Conservation (phyloP, 176 grass and related monocot genomes). For the Phoenix roebelenii region DNA sequence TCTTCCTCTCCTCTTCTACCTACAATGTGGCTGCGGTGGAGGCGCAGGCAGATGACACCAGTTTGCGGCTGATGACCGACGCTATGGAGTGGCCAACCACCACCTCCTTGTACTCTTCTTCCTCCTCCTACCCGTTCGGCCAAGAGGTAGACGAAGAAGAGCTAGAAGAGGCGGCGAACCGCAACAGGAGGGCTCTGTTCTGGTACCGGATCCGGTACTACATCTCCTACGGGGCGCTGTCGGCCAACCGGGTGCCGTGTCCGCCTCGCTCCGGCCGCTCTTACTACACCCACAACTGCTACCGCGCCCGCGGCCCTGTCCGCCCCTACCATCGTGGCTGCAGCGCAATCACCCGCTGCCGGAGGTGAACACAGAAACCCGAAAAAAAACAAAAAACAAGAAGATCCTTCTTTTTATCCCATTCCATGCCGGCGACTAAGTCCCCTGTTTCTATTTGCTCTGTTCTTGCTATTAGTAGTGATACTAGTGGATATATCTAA, state of each 20-base stretch:
- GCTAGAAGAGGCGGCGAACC: not conserved
- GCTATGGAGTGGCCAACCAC: slow-evolving; percentile 4
- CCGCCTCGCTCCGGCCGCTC: slow-evolving; percentile 25
- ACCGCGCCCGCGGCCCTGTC: slow-evolving; percentile 17
- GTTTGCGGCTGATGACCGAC: not conserved
- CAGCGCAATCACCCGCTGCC: slow-evolving; percentile 10
- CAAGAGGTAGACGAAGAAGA: not conserved
- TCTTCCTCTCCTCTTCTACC: not conserved
- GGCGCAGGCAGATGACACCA: not conserved
- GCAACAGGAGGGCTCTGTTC: slow-evolving; percentile 7
- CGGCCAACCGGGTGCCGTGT: slow-evolving; percentile 23
- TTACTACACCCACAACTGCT: slow-evolving; percentile 32
- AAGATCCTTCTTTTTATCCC: no score
- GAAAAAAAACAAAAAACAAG: no score
- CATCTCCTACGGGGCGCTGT: slow-evolving; percentile 28
- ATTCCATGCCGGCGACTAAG: no score
- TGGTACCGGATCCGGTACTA: slow-evolving; percentile 14
- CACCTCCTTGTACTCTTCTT: no score
- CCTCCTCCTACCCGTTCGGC: slow-evolving; percentile 16
- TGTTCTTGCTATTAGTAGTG: no score
- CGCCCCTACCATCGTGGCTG: slow-evolving; percentile 20
- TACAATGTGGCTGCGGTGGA: not conserved
- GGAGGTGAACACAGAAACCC: slow-evolving; percentile 8
- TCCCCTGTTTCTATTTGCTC: no score
- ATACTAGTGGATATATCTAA: no score